Conservation (phyloP, 306 rosid genomes). For the Morella rubra region DNA sequence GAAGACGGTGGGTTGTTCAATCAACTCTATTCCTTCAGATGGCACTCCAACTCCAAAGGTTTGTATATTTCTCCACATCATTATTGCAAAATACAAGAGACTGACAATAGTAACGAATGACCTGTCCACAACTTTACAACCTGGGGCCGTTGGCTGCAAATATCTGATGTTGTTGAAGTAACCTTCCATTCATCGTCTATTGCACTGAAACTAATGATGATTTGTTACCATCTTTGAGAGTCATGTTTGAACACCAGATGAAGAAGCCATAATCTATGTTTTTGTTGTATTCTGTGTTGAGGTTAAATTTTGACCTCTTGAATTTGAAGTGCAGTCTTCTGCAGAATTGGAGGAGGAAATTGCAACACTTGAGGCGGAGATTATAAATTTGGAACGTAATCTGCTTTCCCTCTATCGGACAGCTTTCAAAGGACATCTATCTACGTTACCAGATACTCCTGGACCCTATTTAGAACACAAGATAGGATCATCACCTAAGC, state of each 20-base stretch:
- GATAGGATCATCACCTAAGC: not conserved
- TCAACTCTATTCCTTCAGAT: slow-evolving; percentile 19
- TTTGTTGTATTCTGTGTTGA: not conserved
- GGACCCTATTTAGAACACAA: slow-evolving; percentile 9
- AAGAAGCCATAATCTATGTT: not conserved
- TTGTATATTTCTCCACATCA: not conserved
- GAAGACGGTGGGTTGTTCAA: slow-evolving; percentile 4
- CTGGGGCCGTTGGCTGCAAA: not conserved
- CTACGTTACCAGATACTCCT: slow-evolving; percentile 18
- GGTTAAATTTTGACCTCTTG: not conserved
- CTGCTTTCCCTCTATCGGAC: slow-evolving; percentile 39
- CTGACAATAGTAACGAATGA: not conserved
- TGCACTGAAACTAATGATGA: not conserved
- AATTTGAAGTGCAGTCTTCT: slow-evolving; percentile 17
- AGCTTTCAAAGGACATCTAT: slow-evolving; percentile 25
- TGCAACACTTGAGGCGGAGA: slow-evolving; percentile 27
- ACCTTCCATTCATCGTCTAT: not conserved
- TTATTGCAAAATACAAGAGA: not conserved
- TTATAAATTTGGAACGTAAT: slow-evolving; percentile 35
- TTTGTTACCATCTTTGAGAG: slow-evolving; percentile 2
- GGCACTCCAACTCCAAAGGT: slow-evolving; percentile 28
- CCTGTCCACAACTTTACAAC: not conserved
- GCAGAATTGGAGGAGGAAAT: slow-evolving; percentile 33
- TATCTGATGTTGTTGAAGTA: slow-evolving; percentile 1
- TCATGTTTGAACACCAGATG: not conserved